Base-by-base conservation (phyloP, 202 grass and related monocot species). In the Zoysia matrella region DNA sequence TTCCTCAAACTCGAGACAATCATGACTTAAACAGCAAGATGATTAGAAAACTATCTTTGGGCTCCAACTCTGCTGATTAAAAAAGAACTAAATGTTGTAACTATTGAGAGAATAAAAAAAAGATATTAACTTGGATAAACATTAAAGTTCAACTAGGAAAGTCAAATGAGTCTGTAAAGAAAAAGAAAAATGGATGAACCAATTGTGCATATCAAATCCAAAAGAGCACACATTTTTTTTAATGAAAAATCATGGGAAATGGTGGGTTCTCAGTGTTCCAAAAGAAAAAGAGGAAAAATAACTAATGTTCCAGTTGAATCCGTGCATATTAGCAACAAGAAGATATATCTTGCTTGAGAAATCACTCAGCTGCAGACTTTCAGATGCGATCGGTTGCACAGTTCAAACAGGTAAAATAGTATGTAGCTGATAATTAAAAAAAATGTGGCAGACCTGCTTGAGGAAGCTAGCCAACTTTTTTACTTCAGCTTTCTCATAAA, bases 401-500 rank as follows among this genome's bases (percentile, higher is more conserved):
- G 22, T 42, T 60, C 53, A 79, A 63, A 70, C 52, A 86, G 36
- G 40, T 54, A 10, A 8, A 65, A 52, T 76, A 71, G n/a, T 72
- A 80, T 67, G 52, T 88, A n/a, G 15, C 71, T 82, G 60, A 1
- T 71, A 63, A 67, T 74, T 67, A 54, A 36, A 36, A 36, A 22
- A 71, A 73, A 70, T 72, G 72, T 57, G 2, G 22, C 65, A 57
- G 62, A 93, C 95, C 92, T 94, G 92, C 73, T 92, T 98, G 52
- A 94, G 95, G 67, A 98, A 94, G 69, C 72, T 94, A 72, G 92
- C 92, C 71, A 98, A 73, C 76, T 92, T 98, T 83, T 91, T 94
- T 42, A 98, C 88, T 94, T 98, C 95, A 16, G 92, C 86, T 80
- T 94, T 98, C 78, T 98, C 95, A 82, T 94, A 94, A 86, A 98